Evolutionary conservation across 75 land plant genomes (phyloP), one percentile per base, ranked within the genome.

Genomic region (Ceratopteris richardii): DNA sequence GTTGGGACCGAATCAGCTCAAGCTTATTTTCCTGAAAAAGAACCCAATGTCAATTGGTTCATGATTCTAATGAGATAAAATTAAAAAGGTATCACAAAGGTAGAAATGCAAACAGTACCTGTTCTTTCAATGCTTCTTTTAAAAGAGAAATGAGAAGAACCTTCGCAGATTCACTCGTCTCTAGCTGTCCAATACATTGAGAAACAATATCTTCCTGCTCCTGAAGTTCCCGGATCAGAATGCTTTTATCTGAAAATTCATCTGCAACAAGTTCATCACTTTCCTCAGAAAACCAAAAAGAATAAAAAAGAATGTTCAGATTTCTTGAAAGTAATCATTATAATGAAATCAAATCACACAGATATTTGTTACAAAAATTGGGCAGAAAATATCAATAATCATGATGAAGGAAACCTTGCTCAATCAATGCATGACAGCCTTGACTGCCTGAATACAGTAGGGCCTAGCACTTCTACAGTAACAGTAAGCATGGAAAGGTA

Each of bases 1-100:
- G 68, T 53, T 84, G 94, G n/a, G 94, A 81, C 39, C 88, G 78
- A 31, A 88, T 50, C 60, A 74, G 80, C 77, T 88, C 94, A 63
- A 84, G 62, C 57, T 84, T 83, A 39, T 78, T 82, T 65, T 84
- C 87, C 92, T 83, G 87, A 44, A 54, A 19, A 53, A 61, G 25
- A 20, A 12, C 44, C 9, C 37, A 33, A 33, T 33, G 37, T 33
- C 37, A 3, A 17, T 13, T 37, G 26, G 51, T 47, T 40, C 19
- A 12, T 42, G 20, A 14, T 14, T 23, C 48, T 29, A 31, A 51
- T 50, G 0, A 29, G 51, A 29, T 22, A n/a, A 57, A 22, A 44
- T 9, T 25, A 37, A 7, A 5, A 16, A 58, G 22, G 20, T 21
- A 56, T n/a, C 17, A 11, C 20, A 63, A 63, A 41, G 21, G 6